These are phyloP conservation scores for Alternaria arborescens DNA, from an alignment of 2,329 filamentous ascomycete genomes.

Conservation along the genomic window DNA sequence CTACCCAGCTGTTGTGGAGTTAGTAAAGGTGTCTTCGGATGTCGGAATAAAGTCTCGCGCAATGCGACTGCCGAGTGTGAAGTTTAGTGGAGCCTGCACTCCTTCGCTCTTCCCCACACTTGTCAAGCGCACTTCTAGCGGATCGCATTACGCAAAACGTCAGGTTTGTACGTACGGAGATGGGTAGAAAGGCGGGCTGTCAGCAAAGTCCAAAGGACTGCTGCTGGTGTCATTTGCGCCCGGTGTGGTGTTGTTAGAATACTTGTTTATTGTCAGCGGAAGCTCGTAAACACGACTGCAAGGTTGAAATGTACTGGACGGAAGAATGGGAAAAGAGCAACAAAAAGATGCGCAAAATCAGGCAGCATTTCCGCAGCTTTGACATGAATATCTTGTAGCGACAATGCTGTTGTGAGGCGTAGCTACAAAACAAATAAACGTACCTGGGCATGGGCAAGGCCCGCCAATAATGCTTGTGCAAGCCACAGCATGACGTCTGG, in stretches of 20 bases:
- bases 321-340: constrained; percentile 45
- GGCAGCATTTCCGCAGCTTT: constrained; percentile 40
- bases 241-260: constrained; percentile 36
- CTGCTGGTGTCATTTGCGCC: constrained; percentile 28
- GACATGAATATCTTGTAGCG: constrained; percentile 14
- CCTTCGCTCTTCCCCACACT: constrained; percentile 4
- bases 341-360: constrained; percentile 30
- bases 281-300: constrained; percentile 28
- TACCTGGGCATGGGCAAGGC: constrained; percentile 45
- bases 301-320: constrained; percentile 32
- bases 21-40: neutral
- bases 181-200: constrained; percentile 76
- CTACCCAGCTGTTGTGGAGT: constrained; percentile 67
- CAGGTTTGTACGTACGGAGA: constrained; percentile 64
- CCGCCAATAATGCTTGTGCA: constrained; percentile 45
- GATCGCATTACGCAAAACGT: neutral
- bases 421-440: constrained; percentile 27
- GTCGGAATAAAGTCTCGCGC: neutral
- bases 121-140: neutral
- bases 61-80: neutral
- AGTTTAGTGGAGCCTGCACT: neutral
- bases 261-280: constrained; percentile 45
- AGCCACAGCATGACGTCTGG: constrained; percentile 48
- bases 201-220: constrained; percentile 38
- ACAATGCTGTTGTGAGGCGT: constrained; percentile 18